Percentiles rank a stretch among this genome's conserved stretches.
These are phyloP conservation scores for Mycosphaerella sp. DNA, from an alignment of 2,329 filamentous ascomycete species.

Conservation along the genomic window DNA sequence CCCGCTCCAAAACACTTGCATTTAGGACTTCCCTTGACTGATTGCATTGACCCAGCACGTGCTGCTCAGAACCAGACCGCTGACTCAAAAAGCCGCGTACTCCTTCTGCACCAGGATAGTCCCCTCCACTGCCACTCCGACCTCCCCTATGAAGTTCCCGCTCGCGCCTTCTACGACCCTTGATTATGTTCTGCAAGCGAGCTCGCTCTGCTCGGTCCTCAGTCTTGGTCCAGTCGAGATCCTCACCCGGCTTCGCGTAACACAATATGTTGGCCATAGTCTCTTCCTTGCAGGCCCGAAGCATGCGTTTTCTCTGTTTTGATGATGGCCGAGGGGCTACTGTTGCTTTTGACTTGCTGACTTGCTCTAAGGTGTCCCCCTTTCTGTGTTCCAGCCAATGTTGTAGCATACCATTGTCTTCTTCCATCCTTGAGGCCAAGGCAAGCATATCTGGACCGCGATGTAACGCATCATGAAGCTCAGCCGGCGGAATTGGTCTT, in stretches of 20 bases:
- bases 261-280: neutral
- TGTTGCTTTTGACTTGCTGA: neutral
- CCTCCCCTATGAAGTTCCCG: neutral
- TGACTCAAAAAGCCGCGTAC: neutral
- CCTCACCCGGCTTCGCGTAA: neutral
- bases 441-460: neutral
- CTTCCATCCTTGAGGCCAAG: neutral
- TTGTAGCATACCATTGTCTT: neutral
- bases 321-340: neutral
- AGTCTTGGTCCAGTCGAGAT: conserved; percentile 2
- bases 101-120: neutral
- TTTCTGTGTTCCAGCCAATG: neutral
- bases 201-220: neutral
- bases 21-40: neutral
- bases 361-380: too few relatives aligned
- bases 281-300: neutral
- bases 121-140: neutral
- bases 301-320: neutral
- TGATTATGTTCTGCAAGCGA: neutral
- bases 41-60: neutral
- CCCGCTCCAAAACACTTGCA: too few relatives aligned
- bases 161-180: neutral
- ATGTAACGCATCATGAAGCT: neutral
- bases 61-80: neutral
- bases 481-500: conserved; percentile 3